These are phyloP conservation scores for Xylaria intraflava DNA, from an alignment of 495 filamentous ascomycete genomes.

Conservation along the genomic window DNA sequence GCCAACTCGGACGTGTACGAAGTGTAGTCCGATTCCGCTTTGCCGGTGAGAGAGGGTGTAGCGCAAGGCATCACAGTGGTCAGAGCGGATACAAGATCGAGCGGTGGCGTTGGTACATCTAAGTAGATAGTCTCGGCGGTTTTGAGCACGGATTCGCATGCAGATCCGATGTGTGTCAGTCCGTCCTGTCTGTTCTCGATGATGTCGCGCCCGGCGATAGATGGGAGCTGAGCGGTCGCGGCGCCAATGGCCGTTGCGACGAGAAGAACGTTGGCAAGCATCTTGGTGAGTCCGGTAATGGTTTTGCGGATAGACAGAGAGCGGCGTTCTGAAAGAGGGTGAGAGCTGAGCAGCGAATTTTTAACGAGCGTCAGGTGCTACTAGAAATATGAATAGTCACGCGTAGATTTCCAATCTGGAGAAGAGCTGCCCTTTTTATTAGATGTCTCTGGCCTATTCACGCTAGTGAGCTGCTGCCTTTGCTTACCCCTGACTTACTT, in stretches of 20 bases:
- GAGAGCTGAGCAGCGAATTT: no score
- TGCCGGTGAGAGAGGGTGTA: constrained; percentile 3
- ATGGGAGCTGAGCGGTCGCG: constrained; percentile 1
- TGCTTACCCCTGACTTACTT: no score
- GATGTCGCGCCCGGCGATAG: constrained; percentile 2
- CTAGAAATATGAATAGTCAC: no score
- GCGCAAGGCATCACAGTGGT: constrained; percentile 11
- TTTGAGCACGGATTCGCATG: neutral
- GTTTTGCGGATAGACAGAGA: no score
- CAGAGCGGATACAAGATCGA: neutral
- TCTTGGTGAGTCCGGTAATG: no score
- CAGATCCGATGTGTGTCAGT: neutral
- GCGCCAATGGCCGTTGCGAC: constrained; percentile 24
- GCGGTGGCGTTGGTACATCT: neutral
- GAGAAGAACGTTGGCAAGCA: constrained; percentile 28
- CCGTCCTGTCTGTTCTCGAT: constrained; percentile 1
- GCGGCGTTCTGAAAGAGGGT: no score
- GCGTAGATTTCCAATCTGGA: no score
- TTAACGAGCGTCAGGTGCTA: no score
- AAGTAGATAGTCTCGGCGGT: neutral
- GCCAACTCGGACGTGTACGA: constrained; percentile 12
- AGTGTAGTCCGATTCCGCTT: constrained; percentile 2
- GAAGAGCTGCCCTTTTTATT: no score
- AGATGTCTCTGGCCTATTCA: no score
- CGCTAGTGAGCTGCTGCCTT: no score